Evolutionary conservation across 352 stramenopile genomes (phyloP), one percentile per base, ranked within the genome.

Genomic region (Globisporangium middletonii): DNA sequence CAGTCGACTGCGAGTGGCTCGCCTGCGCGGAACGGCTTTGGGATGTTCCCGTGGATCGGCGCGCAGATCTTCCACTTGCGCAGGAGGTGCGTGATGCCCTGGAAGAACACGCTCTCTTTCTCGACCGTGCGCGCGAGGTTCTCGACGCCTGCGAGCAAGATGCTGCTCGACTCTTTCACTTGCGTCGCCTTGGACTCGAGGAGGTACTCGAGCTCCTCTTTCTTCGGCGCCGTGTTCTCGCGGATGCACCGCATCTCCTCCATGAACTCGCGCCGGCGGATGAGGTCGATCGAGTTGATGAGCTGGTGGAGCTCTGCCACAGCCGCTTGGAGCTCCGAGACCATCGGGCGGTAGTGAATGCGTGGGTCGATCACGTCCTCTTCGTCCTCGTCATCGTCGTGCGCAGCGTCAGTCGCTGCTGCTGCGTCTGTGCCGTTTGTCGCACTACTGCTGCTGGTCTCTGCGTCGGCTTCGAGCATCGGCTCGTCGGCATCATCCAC

Each of bases 261-360:
- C 47, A 95, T 56, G 53, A 86, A 95, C 46, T 92, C 79, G 12
- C 75, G 81, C 50, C 76, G 69, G 4, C 82, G 76, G 38, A 95
- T 89, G 44, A 95, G 61, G 57, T 95, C 85, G 50, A 95, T 92
- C 19, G 85, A 90, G 65, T 93, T 93, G 56, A 95, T 92, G 13
- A 95, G 66, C 62, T 95, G 83, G 55, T 93, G 81, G 30, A 93
- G 67, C 50, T 93, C 85, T 11, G 83, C 81, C 33, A 89, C 73
- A 28, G 83, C 82, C 0, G 72, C 75, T 59, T 95, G 85, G 2
- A 95, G 73, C 63, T 95, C 85, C 4, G 68, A 51, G 54, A 95
- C 86, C 78, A 95, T 92, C 9, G 86, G 82, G 1, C 75, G 77
- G 59, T 95, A 95, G 67, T 95, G 75, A 53, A 92, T 84, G 35